Base-by-base conservation (phyloP, 768 basidiomycete genomes). In the Kwoniella heveanensis region DNA sequence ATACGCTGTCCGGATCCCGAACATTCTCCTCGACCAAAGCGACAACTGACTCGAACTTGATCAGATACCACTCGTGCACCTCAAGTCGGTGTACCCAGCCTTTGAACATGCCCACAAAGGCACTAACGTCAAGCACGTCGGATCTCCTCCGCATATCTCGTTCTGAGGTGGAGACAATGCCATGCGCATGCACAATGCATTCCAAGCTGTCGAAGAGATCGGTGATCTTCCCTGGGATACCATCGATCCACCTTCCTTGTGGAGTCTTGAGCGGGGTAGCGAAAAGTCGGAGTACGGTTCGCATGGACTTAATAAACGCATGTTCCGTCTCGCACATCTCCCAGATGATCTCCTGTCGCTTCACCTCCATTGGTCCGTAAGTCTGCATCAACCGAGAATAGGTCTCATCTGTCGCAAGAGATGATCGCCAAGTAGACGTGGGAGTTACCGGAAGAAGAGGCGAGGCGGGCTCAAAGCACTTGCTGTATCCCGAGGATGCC, bases 171-270 rank as follows among this genome's bases (percentile, higher is more conserved):
- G 84, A 82, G 25, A 96, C 82, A 62, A 87, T 84, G 3, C 82
- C 81, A 68, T 96, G 93, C 1, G 93, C 82, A 57, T 88, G 87
- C 10, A 88, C 83, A 64, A 97, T 90, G 69, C 91, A 90, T 68
- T 94, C 91, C 54, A 94, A 81, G 88, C 90, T 91, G 78, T 93
- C 91, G 64, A 97, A 87, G 22, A 92, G 82, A 12, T 86, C 85
- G 0, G 87, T 84, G 13, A 92, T 83, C 36, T 87, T 84, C 1
- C 81, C 65, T 0, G 92, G 91, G 19, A 97, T 78, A 25, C 92
- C 92, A 1, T 86, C 81, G 37, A 95, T 88, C 91, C 92, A 96
- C 1, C 82, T 75, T 55, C 86, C 86, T 68, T 88, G 84, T 64
- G 88, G 86, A 2, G 86, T 83, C 8, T 90, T 87, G 9, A 96